Evolutionary conservation across 306 rosid species (phyloP).

Genomic region (Begonia peltatifolia): DNA sequence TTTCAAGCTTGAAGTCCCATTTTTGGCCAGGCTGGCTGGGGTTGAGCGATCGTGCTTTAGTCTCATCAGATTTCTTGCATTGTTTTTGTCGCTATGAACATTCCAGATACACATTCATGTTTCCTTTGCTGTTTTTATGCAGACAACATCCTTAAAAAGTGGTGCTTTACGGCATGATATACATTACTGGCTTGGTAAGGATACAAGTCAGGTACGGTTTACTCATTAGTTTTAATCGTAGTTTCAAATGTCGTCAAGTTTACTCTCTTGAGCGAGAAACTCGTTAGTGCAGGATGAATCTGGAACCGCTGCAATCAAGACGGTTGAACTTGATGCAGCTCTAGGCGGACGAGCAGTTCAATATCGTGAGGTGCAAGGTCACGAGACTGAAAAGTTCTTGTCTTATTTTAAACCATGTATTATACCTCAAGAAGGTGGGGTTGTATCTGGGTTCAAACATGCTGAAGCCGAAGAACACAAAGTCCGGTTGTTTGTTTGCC

Average conservation of each 20-base stretch:
- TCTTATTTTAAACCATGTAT: slow-evolving; percentile 93
- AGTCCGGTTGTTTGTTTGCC: slow-evolving; percentile 64
- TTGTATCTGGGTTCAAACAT: slow-evolving; percentile 84
- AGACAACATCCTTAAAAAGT: slow-evolving; percentile 77
- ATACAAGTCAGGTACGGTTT: slow-evolving; percentile 61
- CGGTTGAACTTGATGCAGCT: slow-evolving; percentile 92
- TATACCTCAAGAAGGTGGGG: slow-evolving; percentile 94
- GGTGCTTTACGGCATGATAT: slow-evolving; percentile 83
- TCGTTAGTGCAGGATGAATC: slow-evolving; percentile 75
- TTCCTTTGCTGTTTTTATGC: slow-evolving; percentile 11
- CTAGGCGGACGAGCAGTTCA: slow-evolving; percentile 99
- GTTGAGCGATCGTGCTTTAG: not conserved
- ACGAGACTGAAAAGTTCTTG: slow-evolving; percentile 78
- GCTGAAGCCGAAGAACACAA: slow-evolving; percentile 76
- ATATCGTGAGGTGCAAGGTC: slow-evolving; percentile 94
- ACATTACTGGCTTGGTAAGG: slow-evolving; percentile 97
- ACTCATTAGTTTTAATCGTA: not conserved
- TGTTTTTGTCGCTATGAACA: not conserved
- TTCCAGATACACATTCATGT: slow-evolving; percentile 1
- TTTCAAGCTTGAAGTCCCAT: not conserved
- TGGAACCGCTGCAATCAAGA: slow-evolving; percentile 88
- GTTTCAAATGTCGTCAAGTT: too few relatives aligned
- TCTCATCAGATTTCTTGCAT: not conserved
- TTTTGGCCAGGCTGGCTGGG: not conserved
- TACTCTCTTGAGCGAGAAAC: not conserved